These are phyloP conservation scores for Termitomyces titanicus DNA, from an alignment of 768 basidiomycete genomes.

Conservation along the genomic window DNA sequence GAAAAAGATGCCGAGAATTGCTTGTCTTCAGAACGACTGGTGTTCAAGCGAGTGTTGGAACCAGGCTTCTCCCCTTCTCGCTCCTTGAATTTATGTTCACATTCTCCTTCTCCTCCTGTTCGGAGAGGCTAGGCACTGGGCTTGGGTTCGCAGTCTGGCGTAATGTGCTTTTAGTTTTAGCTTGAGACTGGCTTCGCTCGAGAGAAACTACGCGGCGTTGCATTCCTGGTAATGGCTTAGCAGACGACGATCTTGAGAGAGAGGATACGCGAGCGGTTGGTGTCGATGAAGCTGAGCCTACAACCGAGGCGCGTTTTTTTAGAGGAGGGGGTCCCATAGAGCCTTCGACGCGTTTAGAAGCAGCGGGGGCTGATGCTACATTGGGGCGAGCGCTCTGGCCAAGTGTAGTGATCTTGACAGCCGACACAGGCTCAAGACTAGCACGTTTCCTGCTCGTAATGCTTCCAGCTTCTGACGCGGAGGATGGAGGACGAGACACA, in stretches of 20 bases:
- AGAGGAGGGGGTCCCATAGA: slow-evolving; percentile 51
- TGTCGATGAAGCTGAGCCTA: slow-evolving; percentile 34
- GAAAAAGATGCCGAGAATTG: neutral
- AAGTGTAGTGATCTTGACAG: slow-evolving; percentile 37
- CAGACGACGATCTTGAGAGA: slow-evolving; percentile 31
- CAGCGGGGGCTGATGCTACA: slow-evolving; percentile 18
- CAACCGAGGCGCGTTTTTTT: slow-evolving; percentile 32
- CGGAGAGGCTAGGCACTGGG: slow-evolving; percentile 35
- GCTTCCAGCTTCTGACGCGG: slow-evolving; percentile 47
- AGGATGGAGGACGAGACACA: slow-evolving; percentile 51
- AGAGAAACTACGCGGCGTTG: slow-evolving; percentile 30
- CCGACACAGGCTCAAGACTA: slow-evolving; percentile 26
- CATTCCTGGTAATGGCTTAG: slow-evolving; percentile 23
- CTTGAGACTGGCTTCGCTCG: slow-evolving; percentile 24
- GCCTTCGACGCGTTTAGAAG: slow-evolving; percentile 28
- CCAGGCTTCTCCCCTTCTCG: slow-evolving; percentile 26
- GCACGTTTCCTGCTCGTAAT: slow-evolving; percentile 32
- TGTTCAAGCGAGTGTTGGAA: slow-evolving; percentile 28
- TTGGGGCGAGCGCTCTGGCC: slow-evolving; percentile 51
- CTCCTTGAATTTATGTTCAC: slow-evolving; percentile 28
- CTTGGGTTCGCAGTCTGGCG: slow-evolving; percentile 31
- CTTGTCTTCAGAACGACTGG: neutral
- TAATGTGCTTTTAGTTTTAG: slow-evolving; percentile 26
- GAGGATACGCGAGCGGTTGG: slow-evolving; percentile 32
- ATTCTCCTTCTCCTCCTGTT: slow-evolving; percentile 62